Conservation (phyloP, 2,329 filamentous ascomycete genomes). For the Penicillium sp. region DNA sequence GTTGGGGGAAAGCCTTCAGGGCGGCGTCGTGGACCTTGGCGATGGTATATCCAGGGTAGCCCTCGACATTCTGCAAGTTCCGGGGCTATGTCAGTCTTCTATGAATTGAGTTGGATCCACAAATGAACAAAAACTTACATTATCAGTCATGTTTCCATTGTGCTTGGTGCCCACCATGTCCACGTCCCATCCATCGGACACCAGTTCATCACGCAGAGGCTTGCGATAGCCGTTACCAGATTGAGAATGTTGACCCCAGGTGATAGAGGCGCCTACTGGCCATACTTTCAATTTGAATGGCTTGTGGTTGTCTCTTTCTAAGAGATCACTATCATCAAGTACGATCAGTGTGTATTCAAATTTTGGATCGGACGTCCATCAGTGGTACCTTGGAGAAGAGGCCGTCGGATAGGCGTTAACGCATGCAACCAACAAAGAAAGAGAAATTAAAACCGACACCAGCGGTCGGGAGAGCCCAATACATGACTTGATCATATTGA, state of each 20-base stretch:
- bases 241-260: conserved; percentile 15
- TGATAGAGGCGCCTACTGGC: conserved; percentile 21
- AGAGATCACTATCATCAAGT: not conserved
- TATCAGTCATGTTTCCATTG: conserved; percentile 22
- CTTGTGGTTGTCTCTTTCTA: not conserved
- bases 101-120: not conserved
- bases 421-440: conserved; percentile 1
- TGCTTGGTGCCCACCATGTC: conserved; percentile 21
- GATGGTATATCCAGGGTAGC: not conserved
- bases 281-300: not conserved
- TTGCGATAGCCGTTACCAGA: conserved; percentile 21
- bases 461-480: not conserved
- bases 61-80: not conserved
- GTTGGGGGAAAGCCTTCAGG: not conserved
- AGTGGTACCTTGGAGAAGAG: not conserved
- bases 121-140: not conserved
- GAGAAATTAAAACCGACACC: not conserved
- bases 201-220: conserved; percentile 13
- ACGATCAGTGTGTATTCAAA: not conserved
- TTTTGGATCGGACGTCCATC: not conserved
- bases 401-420: not conserved
- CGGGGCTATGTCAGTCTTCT: not conserved
- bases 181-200: conserved; percentile 16
- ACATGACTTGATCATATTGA: not conserved
- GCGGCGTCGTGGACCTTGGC: not conserved